Base-by-base conservation (phyloP, 768 basidiomycete genomes). In the Coprinopsis marcescibilis region DNA sequence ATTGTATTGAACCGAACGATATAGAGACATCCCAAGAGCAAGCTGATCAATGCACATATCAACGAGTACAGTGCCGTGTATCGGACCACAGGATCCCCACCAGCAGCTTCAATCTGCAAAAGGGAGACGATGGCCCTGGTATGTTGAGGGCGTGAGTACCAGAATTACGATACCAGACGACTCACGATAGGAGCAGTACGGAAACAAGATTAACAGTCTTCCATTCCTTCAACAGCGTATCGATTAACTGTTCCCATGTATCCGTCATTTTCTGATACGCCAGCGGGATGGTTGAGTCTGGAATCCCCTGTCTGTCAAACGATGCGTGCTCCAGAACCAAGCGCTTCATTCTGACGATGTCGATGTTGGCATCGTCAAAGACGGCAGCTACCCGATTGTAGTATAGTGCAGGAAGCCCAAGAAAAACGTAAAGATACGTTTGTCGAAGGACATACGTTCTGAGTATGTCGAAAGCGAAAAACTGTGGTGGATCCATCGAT, bases 1-100 rank as follows among this genome's bases (percentile, higher is more conserved):
- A 83, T 83, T 0, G 70, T 74, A 3, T 73, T 74, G 43, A 83
- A 83, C 15, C 79, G 69, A 25, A 83, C 62, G 21, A 80, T 82
- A 53, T 76, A 83, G 20, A 80, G 63, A 51, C 81, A 80, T 0
- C 81, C 80, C 48, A 69, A 83, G 1, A 72, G 65, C 17, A 83
- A 59, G 52, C 78, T 81, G 68, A 80, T 71, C 35, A 82, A 55
- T 2, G 81, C 79, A 27, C 73, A 81, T 1, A 74, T 62, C 40
- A 83, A 64, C 2, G 80, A 81, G 26, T 77, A 63, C 13, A 82
- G 65, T 0, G 79, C 76, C 0, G 75, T 62, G 15, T 76, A 80
- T 35, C 79, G 72, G 1, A 71, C 74, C 11, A 81, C 44, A 1
- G 78, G 76, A 51, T 81, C 77, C 3, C 58, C 53, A 0, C 70